Evolutionary conservation across 1,284 basidiomycete genomes (phyloP).

Genomic region (Naganishia cerealis): DNA sequence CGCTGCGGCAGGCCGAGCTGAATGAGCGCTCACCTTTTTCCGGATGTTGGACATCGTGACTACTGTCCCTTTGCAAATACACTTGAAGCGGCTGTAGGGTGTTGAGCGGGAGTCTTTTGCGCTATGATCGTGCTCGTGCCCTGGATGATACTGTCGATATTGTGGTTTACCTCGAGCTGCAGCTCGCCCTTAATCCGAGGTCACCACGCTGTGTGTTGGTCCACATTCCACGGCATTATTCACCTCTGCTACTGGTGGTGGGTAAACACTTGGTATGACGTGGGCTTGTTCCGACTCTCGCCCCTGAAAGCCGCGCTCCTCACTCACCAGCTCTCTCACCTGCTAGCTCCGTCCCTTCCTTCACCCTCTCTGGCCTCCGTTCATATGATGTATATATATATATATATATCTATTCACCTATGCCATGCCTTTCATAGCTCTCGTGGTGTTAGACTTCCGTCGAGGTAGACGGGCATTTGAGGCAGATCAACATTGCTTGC

Average conservation of each 20-base stretch:
- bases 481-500: too few species aligned
- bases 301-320: too few species aligned
- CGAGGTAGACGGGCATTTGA: too few species aligned
- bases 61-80: not conserved
- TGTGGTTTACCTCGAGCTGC: not conserved
- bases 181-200: not conserved
- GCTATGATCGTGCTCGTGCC: not conserved
- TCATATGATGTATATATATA: too few species aligned
- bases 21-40: conserved; percentile 13
- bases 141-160: not conserved
- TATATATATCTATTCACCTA: too few species aligned
- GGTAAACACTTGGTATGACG: not conserved
- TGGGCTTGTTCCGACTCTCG: not conserved
- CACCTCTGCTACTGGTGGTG: not conserved
- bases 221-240: not conserved
- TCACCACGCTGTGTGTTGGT: not conserved
- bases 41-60: conserved; percentile 25
- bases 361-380: too few species aligned
- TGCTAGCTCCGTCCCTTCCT: too few species aligned
- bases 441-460: too few species aligned
- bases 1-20: not conserved
- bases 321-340: too few species aligned
- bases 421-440: too few species aligned
- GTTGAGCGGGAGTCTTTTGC: not conserved
- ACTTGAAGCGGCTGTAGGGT: not conserved